A percentile compares a stretch with the other conserved stretches of the same genome.
These are phyloP conservation scores for Fusarium globosum DNA, from an alignment of 2,329 filamentous ascomycete species.

Conservation along the genomic window DNA sequence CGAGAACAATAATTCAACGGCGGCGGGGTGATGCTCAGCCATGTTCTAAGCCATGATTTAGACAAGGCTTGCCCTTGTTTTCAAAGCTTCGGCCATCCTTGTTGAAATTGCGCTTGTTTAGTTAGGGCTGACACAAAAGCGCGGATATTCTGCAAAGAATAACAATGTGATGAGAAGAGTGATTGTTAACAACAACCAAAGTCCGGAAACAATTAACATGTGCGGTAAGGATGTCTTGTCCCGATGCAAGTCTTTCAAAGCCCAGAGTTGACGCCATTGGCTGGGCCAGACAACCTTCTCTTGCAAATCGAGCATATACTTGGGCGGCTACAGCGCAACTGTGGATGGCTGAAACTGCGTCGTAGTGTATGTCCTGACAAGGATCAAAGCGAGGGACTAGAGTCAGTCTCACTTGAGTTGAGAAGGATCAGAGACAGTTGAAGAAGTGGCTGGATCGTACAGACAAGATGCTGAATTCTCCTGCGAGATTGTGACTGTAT, in stretches of 20 bases:
- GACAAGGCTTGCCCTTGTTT: conserved; percentile 19
- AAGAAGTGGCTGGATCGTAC: background rate
- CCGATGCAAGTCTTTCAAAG: conserved; percentile 3
- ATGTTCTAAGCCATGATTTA: conserved; percentile 30
- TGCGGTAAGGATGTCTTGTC: conserved; percentile 12
- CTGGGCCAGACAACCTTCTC: conserved; percentile 19
- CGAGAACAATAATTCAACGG: conserved; percentile 4
- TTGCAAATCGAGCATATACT: conserved; percentile 15
- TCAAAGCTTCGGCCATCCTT: conserved; percentile 8
- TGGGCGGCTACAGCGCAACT: conserved; percentile 41
- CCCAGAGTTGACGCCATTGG: conserved; percentile 17
- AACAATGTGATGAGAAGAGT: conserved; percentile 1
- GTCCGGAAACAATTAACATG: conserved; percentile 8
- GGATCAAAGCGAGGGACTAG: conserved; percentile 16
- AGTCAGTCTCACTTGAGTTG: background rate
- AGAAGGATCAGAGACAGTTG: background rate
- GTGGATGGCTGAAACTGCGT: conserved; percentile 35
- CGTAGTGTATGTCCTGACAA: conserved; percentile 22
- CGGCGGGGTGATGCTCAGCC: conserved; percentile 36
- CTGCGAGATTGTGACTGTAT: background rate
- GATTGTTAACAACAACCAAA: background rate
- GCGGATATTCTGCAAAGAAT: background rate
- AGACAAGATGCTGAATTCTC: background rate
- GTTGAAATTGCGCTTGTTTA: conserved; percentile 22
- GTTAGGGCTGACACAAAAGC: conserved; percentile 18